Conservation (phyloP, 108 stramenopile species). For the Chaetoceros tenuissimus region DNA sequence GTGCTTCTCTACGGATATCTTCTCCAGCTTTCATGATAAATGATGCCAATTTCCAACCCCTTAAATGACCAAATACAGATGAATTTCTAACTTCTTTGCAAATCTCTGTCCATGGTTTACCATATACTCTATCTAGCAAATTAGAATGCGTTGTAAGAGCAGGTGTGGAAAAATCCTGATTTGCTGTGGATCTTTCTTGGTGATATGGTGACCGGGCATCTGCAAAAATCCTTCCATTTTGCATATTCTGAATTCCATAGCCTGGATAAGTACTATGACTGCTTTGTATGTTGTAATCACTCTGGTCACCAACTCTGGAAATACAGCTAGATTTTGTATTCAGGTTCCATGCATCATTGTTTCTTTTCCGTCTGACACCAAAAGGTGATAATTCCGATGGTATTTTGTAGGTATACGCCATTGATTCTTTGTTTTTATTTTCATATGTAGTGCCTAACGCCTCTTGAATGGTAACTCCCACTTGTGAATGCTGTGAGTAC, state of each 20-base stretch:
- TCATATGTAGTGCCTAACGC: slow-evolving; percentile 30
- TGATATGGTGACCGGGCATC: neutral
- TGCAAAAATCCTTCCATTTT: neutral
- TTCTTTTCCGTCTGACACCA: neutral
- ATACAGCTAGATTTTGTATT: neutral
- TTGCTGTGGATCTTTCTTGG: neutral
- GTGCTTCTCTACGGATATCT: slow-evolving; percentile 82
- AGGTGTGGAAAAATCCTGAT: slow-evolving; percentile 2
- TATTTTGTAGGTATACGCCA: neutral
- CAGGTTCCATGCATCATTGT: neutral
- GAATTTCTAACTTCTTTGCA: slow-evolving; percentile 61
- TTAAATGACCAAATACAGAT: slow-evolving; percentile 65
- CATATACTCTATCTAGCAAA: slow-evolving; percentile 67
- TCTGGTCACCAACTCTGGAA: neutral
- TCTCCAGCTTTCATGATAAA: slow-evolving; percentile 87
- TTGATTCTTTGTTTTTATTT: neutral
- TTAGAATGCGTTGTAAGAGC: slow-evolving; percentile 21
- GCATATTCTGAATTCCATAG: neutral
- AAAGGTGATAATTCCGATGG: neutral
- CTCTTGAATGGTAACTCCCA: slow-evolving; percentile 71
- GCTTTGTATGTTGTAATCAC: slow-evolving; percentile 1
- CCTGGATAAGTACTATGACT: neutral
- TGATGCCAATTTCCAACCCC: slow-evolving; percentile 76
- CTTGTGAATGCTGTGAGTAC: slow-evolving; percentile 47
- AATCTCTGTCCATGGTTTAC: slow-evolving; percentile 57